These are phyloP conservation scores for Saccharomycopsis crataegensis DNA, from an alignment of 1,139 yeast species.

Conservation along the genomic window DNA sequence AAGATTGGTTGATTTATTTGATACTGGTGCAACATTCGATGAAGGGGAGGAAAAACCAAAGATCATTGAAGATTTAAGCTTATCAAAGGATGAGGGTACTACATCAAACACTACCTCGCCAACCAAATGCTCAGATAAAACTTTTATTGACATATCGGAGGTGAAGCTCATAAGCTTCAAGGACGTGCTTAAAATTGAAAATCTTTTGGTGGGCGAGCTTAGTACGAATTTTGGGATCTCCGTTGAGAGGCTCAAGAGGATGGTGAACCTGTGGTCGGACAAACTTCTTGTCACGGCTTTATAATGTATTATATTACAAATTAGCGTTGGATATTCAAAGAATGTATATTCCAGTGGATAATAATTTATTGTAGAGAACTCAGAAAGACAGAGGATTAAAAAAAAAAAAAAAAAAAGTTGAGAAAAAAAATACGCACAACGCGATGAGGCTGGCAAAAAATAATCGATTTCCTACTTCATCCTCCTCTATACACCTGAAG, in stretches of 20 bases:
- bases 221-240: slow-evolving; percentile 14
- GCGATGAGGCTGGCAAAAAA: too few species aligned
- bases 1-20: slow-evolving; percentile 25
- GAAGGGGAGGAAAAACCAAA: too few species aligned
- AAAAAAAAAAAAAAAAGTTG: too few species aligned
- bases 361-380: too few species aligned
- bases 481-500: too few species aligned
- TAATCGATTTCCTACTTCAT: too few species aligned
- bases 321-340: too few species aligned
- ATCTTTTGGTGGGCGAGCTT: slow-evolving; percentile 11
- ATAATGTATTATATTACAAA: too few species aligned
- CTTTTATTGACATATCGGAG: not conserved
- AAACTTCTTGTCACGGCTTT: not conserved
- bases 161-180: slow-evolving; percentile 2
- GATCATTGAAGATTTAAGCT: too few species aligned
- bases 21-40: not conserved
- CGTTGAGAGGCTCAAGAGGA: not conserved
- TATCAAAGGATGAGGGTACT: not conserved
- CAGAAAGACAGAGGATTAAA: too few species aligned
- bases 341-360: too few species aligned
- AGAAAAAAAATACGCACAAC: too few species aligned
- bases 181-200: slow-evolving; percentile 9
- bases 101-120: not conserved
- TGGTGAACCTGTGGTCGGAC: slow-evolving; percentile 12
- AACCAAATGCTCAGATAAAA: not conserved